phyloP scores from a whole-genome alignment of 2,329 filamentous ascomycete genomes.

The Colletotrichum somersetense region DNA sequence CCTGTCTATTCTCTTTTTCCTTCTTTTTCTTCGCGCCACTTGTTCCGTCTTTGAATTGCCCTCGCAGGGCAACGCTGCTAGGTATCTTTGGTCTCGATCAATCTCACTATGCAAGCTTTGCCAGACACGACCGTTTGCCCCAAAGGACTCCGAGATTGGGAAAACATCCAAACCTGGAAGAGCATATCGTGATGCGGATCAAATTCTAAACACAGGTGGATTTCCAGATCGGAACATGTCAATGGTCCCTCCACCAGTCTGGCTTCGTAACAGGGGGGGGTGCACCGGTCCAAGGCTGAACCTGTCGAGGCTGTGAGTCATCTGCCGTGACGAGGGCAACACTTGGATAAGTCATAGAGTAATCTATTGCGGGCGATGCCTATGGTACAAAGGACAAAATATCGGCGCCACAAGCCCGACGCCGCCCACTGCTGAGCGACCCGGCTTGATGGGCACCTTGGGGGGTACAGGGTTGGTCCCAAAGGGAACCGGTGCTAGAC shows the following conservation, averaged over 20 bases:
- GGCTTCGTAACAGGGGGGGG: neutral
- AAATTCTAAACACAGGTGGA: neutral
- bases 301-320: neutral
- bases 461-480: conserved; percentile 37
- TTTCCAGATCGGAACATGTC: neutral
- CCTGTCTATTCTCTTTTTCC: neutral
- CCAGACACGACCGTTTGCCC: neutral
- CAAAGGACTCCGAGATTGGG: neutral
- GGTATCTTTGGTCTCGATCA: neutral
- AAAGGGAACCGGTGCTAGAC: conserved; percentile 16
- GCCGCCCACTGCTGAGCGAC: conserved; percentile 8
- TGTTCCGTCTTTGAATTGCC: neutral
- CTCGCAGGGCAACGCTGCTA: neutral
- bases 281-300: neutral
- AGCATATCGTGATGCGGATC: neutral
- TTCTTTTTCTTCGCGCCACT: conserved; percentile 2
- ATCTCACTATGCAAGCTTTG: neutral
- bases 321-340: neutral
- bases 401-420: conserved; percentile 29
- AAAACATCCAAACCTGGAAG: neutral
- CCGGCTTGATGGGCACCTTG: conserved; percentile 18
- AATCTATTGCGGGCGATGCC: conserved; percentile 44
- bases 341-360: conserved; percentile 34
- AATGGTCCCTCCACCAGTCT: neutral
- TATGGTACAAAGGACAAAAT: conserved; percentile 43